Conservation (phyloP, 345 rosid species). For the Heritiera littoralis region DNA sequence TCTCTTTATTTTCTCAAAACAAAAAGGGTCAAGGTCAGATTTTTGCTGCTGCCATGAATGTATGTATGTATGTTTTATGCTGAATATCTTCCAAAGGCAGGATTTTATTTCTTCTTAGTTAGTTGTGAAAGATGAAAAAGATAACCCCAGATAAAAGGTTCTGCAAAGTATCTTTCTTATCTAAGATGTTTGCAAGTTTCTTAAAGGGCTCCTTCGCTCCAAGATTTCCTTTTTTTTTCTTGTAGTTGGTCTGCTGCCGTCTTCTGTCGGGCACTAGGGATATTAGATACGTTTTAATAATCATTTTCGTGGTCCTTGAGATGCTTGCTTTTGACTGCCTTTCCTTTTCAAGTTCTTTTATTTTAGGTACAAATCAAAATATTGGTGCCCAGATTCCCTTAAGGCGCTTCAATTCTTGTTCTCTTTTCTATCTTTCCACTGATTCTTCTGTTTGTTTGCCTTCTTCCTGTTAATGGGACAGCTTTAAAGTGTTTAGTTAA, state of each 20-base stretch:
- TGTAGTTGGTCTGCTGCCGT: neutral
- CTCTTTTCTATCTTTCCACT: neutral
- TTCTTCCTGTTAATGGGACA: neutral
- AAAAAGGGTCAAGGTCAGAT: neutral
- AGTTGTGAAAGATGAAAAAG: slow-evolving; percentile 6
- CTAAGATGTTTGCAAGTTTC: neutral
- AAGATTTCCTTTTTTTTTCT: neutral
- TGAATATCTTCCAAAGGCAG: neutral
- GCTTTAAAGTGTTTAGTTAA: neutral
- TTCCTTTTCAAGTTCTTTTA: neutral
- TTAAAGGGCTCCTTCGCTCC: neutral
- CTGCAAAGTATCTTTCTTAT: neutral
- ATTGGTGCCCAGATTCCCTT: slow-evolving; percentile 1
- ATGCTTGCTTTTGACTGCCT: neutral
- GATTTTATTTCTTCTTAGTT: neutral
- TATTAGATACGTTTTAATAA: neutral
- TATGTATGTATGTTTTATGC: slow-evolving; percentile 1
- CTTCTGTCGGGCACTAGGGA: neutral
- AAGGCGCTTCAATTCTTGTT: neutral
- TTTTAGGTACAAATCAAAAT: neutral
- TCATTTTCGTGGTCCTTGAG: neutral
- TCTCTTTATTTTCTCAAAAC: neutral
- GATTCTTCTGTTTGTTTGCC: neutral
- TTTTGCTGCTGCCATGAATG: neutral
- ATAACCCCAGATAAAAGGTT: neutral